Conservation (phyloP, 768 basidiomycete species). For the Ramaria rubella region DNA sequence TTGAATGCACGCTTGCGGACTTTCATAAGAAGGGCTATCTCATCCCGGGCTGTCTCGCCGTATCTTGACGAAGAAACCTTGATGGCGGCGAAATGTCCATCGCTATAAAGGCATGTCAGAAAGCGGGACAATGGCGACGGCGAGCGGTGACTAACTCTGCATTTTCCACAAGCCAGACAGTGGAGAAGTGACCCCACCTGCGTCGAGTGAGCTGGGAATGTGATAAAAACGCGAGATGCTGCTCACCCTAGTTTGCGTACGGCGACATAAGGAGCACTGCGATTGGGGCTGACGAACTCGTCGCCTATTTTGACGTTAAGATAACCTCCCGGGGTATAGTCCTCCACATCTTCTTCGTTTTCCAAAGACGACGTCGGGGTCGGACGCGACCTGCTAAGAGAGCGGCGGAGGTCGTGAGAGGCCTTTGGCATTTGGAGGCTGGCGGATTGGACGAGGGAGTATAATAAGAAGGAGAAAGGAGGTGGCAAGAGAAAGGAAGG, state of each 20-base stretch:
- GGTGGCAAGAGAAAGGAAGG: not conserved
- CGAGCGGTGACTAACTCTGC: constrained; percentile 42
- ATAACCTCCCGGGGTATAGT: constrained; percentile 79
- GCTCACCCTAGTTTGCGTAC: constrained; percentile 83
- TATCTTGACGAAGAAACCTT: constrained; percentile 97
- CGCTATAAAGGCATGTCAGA: constrained; percentile 34
- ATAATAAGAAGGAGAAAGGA: not conserved
- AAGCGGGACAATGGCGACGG: not conserved
- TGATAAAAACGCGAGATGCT: constrained; percentile 7
- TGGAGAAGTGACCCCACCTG: constrained; percentile 94
- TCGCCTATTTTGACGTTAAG: constrained; percentile 76
- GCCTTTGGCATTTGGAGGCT: not conserved
- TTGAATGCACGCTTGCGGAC: constrained; percentile 31
- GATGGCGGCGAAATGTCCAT: constrained; percentile 75
- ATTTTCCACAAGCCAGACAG: constrained; percentile 88
- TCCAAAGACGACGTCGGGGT: constrained; percentile 18
- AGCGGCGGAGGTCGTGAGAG: not conserved
- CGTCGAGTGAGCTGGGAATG: constrained; percentile 11
- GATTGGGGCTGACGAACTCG: constrained; percentile 44
- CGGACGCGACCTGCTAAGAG: not conserved
- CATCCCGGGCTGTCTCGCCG: constrained; percentile 93
- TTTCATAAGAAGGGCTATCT: constrained; percentile 70
- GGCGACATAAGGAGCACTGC: constrained; percentile 75
- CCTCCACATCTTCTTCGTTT: constrained; percentile 78
- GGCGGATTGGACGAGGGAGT: not conserved